Percentiles rank a stretch among this genome's conserved stretches.
These are phyloP conservation scores for Mycena floridula DNA, from an alignment of 768 basidiomycete genomes.

Conservation along the genomic window DNA sequence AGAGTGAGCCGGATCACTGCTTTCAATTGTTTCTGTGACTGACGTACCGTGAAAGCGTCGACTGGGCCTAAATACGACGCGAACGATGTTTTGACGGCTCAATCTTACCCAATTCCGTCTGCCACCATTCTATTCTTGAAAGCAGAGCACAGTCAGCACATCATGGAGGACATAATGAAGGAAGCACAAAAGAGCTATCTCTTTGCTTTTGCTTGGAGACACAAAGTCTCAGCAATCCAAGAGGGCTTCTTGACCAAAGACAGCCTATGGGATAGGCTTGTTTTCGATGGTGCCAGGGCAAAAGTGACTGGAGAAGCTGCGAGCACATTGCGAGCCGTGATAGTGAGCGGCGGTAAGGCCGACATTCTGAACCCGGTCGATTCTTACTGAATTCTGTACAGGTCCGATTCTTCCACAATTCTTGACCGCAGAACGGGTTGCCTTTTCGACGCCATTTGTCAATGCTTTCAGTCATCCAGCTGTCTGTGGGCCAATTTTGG, in stretches of 20 bases:
- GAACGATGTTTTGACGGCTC: conserved; percentile 41
- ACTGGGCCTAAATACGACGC: conserved; percentile 23
- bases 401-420: conserved; percentile 42
- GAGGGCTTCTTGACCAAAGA: conserved; percentile 77
- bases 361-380: neutral
- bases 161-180: conserved; percentile 47
- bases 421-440: conserved; percentile 61
- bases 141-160: conserved; percentile 51
- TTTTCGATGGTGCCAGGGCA: conserved; percentile 65
- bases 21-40: conserved; percentile 2
- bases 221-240: conserved; percentile 61
- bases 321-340: conserved; percentile 55
- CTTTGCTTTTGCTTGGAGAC: conserved; percentile 65
- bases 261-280: conserved; percentile 78
- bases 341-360: conserved; percentile 65
- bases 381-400: conserved; percentile 15
- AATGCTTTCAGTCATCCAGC: conserved; percentile 54
- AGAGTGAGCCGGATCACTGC: conserved; percentile 26
- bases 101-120: conserved; percentile 54
- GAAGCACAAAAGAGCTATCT: conserved; percentile 49
- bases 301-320: conserved; percentile 55
- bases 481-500: conserved; percentile 72
- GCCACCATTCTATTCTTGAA: conserved; percentile 78
- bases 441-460: conserved; percentile 73
- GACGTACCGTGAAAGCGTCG: neutral